Evolutionary conservation across 1,284 basidiomycete genomes (phyloP), one percentile per base, ranked within the genome.

Genomic region (Sphaerobolus stellatus): DNA sequence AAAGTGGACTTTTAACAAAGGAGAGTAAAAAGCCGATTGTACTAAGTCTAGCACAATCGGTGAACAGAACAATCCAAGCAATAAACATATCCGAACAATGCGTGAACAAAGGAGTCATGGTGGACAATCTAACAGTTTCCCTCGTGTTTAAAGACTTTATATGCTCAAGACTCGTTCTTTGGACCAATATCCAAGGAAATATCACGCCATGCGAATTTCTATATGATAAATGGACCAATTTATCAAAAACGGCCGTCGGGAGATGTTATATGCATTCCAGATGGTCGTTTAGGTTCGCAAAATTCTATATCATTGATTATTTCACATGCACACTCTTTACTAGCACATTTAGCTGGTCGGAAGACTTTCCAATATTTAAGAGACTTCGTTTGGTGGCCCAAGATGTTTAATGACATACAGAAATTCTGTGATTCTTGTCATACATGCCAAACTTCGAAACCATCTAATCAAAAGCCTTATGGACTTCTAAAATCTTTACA

Each of bases 341-440:
- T 71, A 11, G 70, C 69, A 0, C 69, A 76, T 56, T 56, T 73
- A 0, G 70, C 71, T 0, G 29, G 59, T 9, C 14, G 20, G 2
- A 75, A 74, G 54, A 74, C 72, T 0, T 30, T 69, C 4, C 27
- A 41, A 5, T 67, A 65, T 43, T 56, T 74, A 5, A 43, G 65
- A 8, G 62, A 66, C 6, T 50, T 67, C 16, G 66, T 71, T 4
- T 76, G 69, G 70, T 76, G 74, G 74, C 58, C 63, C 38, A 51
- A 58, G 1, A 64, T 74, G 54, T 60, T 60, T 1, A 20, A 47
- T 0, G 67, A 75, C 38, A 58, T 65, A 0, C 30, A 57, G 1
- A 46, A 48, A 0, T 75, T 56, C 51, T 71, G 68, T 40, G 31
- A 58, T 0, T 48, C 63, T 0, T 76, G 75, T 50, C 34, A 45